These are phyloP conservation scores for Leccinum pachyderme DNA, from an alignment of 1,284 basidiomycete species.

Conservation along the genomic window DNA sequence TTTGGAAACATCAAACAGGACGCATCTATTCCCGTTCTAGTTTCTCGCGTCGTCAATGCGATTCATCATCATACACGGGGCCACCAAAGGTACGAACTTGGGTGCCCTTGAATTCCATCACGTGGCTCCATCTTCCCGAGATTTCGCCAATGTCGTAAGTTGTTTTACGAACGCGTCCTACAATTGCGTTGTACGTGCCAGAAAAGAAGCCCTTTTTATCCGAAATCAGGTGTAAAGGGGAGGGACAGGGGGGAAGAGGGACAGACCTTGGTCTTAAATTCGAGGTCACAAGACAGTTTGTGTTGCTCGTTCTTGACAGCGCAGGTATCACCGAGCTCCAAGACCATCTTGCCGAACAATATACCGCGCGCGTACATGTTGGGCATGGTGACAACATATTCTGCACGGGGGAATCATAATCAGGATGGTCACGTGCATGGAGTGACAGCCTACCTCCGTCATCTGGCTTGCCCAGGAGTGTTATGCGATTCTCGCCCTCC, in stretches of 20 bases:
- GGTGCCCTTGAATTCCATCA: constrained; percentile 82
- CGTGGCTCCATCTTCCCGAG: constrained; percentile 86
- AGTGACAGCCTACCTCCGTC: constrained; percentile 64
- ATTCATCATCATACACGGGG: not conserved
- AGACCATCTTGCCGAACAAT: constrained; percentile 96
- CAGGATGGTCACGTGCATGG: constrained; percentile 6
- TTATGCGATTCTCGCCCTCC: constrained; percentile 93
- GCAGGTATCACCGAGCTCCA: constrained; percentile 93
- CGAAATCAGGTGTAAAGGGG: not conserved
- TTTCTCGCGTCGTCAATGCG: not conserved
- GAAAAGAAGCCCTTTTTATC: constrained; percentile 86
- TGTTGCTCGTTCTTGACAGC: constrained; percentile 82
- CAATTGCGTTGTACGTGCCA: constrained; percentile 91
- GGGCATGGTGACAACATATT: constrained; percentile 90
- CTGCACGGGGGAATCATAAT: constrained; percentile 36
- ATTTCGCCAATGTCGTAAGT: constrained; percentile 81
- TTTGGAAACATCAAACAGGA: constrained; percentile 83
- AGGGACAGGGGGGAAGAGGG: not conserved
- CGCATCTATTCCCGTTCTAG: constrained; percentile 67
- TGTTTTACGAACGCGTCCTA: constrained; percentile 75
- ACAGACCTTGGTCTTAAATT: constrained; percentile 94
- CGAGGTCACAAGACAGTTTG: constrained; percentile 78
- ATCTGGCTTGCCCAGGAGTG: constrained; percentile 74
- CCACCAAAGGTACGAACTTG: constrained; percentile 47
- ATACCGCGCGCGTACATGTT: constrained; percentile 99